phyloP scores from a whole-genome alignment of 495 filamentous ascomycete genomes.

The Neurospora pannonica region DNA sequence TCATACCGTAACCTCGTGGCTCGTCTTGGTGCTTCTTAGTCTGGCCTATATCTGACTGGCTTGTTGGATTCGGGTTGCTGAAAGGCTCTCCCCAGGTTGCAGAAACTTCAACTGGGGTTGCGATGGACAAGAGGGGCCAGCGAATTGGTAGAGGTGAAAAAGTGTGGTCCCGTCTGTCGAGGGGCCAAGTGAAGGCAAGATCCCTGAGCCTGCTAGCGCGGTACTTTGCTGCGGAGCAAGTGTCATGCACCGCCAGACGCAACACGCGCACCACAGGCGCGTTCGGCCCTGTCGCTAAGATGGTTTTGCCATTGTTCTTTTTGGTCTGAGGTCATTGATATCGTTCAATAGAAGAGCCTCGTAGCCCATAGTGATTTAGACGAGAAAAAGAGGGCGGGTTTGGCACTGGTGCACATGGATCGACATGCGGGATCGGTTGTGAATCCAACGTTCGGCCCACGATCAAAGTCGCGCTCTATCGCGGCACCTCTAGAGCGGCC shows the following conservation, averaged over 20 bases:
- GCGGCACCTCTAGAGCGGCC: neutral
- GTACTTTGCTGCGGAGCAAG: slow-evolving; percentile 6
- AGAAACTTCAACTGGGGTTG: neutral
- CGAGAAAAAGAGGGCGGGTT: neutral
- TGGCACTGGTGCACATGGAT: neutral
- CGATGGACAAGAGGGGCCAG: neutral
- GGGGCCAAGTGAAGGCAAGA: slow-evolving; percentile 1
- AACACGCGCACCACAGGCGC: neutral
- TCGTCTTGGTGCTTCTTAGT: neutral
- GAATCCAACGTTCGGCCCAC: neutral
- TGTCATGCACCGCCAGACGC: neutral
- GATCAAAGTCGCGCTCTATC: neutral
- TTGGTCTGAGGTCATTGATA: neutral
- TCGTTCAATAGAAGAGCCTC: neutral
- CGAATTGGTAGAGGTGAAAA: neutral
- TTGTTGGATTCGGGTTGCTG: neutral
- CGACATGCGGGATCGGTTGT: neutral
- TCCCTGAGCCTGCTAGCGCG: slow-evolving; percentile 14
- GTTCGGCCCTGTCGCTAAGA: neutral
- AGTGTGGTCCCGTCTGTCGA: neutral
- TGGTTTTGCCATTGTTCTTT: neutral
- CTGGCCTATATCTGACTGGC: neutral
- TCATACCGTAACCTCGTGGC: neutral
- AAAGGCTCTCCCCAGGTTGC: neutral
- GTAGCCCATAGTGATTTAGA: neutral